Evolutionary conservation across 352 stramenopile species (phyloP).

Genomic region (Pythium biforme): DNA sequence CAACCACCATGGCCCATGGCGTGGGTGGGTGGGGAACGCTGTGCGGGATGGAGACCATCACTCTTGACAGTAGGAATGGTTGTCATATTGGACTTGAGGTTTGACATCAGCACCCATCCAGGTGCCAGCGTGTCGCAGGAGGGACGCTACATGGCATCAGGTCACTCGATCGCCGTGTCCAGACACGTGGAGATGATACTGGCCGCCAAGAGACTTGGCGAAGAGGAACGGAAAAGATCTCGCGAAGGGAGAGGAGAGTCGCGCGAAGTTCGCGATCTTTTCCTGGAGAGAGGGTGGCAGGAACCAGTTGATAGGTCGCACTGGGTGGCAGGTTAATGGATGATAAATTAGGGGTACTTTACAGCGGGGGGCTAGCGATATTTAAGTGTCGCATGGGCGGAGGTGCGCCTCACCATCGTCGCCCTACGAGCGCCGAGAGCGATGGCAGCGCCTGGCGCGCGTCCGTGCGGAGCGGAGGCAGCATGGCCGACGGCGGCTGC

Average conservation of each 20-base stretch:
- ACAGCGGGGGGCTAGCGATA: neutral
- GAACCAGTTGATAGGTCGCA: neutral
- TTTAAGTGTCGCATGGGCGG: neutral
- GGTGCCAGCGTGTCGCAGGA: neutral
- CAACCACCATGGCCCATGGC: neutral
- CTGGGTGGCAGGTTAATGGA: neutral
- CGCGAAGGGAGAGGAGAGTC: no score
- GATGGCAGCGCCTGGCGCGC: conserved; percentile 16
- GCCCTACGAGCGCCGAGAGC: conserved; percentile 20
- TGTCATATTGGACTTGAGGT: neutral
- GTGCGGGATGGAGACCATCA: neutral
- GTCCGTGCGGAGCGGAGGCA: conserved; percentile 24
- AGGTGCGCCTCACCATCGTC: conserved; percentile 15
- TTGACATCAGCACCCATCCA: conserved; percentile 1
- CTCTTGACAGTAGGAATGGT: neutral
- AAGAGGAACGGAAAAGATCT: neutral
- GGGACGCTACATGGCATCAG: neutral
- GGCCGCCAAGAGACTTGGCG: neutral
- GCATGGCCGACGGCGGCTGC: neutral
- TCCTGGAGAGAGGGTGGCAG: neutral
- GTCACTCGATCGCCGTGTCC: neutral
- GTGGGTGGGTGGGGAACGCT: neutral
- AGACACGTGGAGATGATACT: neutral
- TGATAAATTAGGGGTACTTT: conserved; percentile 25
- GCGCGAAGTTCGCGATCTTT: no score